Evolutionary conservation across 2,329 filamentous ascomycete species (phyloP), one percentile per base, ranked within the genome.

Genomic region (Aspergillus luchuensis): DNA sequence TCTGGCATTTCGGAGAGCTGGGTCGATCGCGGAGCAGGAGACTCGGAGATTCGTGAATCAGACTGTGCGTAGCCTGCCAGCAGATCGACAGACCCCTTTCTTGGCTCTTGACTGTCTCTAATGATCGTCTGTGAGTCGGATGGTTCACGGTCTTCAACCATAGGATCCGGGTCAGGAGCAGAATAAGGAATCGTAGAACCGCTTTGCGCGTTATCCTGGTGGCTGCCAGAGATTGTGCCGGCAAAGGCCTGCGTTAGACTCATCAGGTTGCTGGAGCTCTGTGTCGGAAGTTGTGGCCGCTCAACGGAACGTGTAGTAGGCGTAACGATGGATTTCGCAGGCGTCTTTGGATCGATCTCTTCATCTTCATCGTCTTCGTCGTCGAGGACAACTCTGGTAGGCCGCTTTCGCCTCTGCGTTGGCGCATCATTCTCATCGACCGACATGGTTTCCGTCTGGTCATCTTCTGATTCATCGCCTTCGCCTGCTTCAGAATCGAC

Each of bases 191-290:
- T 82, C 19, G 79, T 78, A 8, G 84, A 66, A 8, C 83, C 84
- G 63, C 84, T 81, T 63, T 81, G 75, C 61, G 82, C 71, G 15
- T 67, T 72, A 15, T 76, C 75, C 2, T 74, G 72, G 52, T 83
- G 77, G 61, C 81, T 80, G 39, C 85, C 87, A 51, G 91, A 92
- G 87, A 97, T 90, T 1, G 92, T 97, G 11, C 91, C 91, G 5
- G 90, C 91, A 72, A 97, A 97, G 63, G 95, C 94, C 69, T 97
- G 93, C 0, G 92, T 96, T 48, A 97, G 82, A 8, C 91, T 90
- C 45, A 96, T 74, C 5, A 81, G 69, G 43, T 74, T 71, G 49
- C 72, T 72, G 60, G 70, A 81, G 73, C 88, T 85, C 19, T 91
- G 77, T 1, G 87, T 88, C 3, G 89, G 89, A 60, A 91, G 90